phyloP scores from a whole-genome alignment of 2,329 filamentous ascomycete genomes.

The Ophiostoma quercus region DNA sequence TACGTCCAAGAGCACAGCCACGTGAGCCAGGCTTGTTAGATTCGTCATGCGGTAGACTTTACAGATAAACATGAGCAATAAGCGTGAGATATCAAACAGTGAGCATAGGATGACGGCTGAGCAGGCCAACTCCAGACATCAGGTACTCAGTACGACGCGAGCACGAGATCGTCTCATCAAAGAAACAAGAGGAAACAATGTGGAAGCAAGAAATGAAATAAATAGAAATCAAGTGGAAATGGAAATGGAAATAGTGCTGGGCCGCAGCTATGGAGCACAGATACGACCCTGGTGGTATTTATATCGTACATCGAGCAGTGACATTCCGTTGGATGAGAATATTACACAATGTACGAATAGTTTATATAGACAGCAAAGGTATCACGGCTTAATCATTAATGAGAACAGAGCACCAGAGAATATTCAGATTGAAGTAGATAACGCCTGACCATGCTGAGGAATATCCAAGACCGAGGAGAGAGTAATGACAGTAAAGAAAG shows the following conservation, averaged over 20 bases:
- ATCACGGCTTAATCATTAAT: too few relatives aligned
- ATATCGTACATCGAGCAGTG: background rate
- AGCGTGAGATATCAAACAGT: too few relatives aligned
- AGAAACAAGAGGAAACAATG: too few relatives aligned
- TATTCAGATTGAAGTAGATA: background rate
- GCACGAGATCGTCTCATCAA: too few relatives aligned
- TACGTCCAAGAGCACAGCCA: background rate
- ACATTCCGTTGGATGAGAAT: background rate
- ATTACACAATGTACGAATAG: too few relatives aligned
- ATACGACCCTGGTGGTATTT: conserved; percentile 2
- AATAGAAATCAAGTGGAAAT: too few relatives aligned
- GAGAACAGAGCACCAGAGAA: background rate
- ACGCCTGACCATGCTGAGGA: conserved; percentile 8
- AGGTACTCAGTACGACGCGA: too few relatives aligned
- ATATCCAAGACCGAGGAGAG: background rate
- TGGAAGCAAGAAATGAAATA: too few relatives aligned
- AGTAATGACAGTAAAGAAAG: background rate
- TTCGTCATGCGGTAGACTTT: background rate
- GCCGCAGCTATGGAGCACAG: background rate
- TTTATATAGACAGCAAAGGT: too few relatives aligned
- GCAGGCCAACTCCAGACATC: too few relatives aligned
- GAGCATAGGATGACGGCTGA: too few relatives aligned
- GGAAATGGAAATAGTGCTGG: background rate
- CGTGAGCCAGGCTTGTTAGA: background rate
- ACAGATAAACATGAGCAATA: too few relatives aligned